Evolutionary conservation across 306 rosid genomes (phyloP).

Genomic region (Senna tora): DNA sequence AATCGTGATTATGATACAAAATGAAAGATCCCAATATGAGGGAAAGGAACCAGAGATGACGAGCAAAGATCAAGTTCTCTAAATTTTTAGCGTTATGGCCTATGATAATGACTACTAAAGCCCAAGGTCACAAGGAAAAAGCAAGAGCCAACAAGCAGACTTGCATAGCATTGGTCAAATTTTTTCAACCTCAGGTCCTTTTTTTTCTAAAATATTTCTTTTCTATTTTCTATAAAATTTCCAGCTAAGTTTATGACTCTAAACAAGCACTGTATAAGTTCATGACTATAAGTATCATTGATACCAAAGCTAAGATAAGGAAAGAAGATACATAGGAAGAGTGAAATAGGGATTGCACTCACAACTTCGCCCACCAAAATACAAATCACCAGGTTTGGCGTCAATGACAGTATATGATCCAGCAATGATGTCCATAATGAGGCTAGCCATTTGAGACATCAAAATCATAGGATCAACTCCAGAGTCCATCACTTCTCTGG

Average conservation of each 20-base stretch:
- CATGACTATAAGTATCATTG: slow-evolving; percentile 3
- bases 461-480: slow-evolving; percentile 95
- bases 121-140: slow-evolving; percentile 30
- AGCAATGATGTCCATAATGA: slow-evolving; percentile 97
- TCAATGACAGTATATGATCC: slow-evolving; percentile 76
- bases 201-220: neutral
- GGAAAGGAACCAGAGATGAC: slow-evolving; percentile 12
- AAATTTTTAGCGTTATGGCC: neutral
- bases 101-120: slow-evolving; percentile 21
- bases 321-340: slow-evolving; percentile 21
- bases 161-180: slow-evolving; percentile 14
- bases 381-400: slow-evolving; percentile 56
- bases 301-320: slow-evolving; percentile 33
- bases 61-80: slow-evolving; percentile 23
- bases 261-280: slow-evolving; percentile 18
- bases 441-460: slow-evolving; percentile 92
- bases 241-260: slow-evolving; percentile 21
- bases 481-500: slow-evolving; percentile 95
- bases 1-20: slow-evolving; percentile 4
- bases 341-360: slow-evolving; percentile 53
- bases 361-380: slow-evolving; percentile 71
- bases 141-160: slow-evolving; percentile 28
- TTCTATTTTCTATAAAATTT: neutral
- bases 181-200: slow-evolving; percentile 10
- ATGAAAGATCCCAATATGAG: neutral